A percentile compares a stretch with the other conserved stretches of the same genome.
Conservation (phyloP, 345 rosid species). For the Diplotaxis tenuifolia region DNA sequence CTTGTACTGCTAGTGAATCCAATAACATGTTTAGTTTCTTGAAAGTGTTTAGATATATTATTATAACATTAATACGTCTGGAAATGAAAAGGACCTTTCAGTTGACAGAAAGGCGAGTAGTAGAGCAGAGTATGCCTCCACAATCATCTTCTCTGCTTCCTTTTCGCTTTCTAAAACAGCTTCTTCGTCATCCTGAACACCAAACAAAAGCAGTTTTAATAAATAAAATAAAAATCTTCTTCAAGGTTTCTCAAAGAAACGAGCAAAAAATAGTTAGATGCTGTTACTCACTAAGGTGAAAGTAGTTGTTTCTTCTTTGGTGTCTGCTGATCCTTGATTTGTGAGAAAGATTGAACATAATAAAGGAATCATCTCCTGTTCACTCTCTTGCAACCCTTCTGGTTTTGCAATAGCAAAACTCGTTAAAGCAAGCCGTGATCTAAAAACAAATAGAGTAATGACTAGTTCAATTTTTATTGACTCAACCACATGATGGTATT, state of each 20-base stretch:
- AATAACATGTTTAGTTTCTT: constrained; percentile 17
- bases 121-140: constrained; percentile 94
- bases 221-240: neutral
- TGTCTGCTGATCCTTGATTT: constrained; percentile 63
- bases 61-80: neutral
- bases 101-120: constrained; percentile 96
- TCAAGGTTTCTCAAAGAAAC: neutral
- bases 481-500: neutral
- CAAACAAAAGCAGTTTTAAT: neutral
- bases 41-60: constrained; percentile 14
- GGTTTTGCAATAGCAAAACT: constrained; percentile 54
- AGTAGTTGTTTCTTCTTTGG: constrained; percentile 53
- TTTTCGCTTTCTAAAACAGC: constrained; percentile 85
- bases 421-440: constrained; percentile 77
- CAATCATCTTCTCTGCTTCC: constrained; percentile 97
- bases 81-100: constrained; percentile 56
- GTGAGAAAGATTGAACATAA: constrained; percentile 85
- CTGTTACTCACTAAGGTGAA: constrained; percentile 62
- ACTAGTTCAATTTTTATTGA: neutral
- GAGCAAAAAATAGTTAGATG: constrained; percentile 20
- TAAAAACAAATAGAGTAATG: constrained; percentile 23
- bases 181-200: constrained; percentile 70
- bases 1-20: constrained; percentile 53
- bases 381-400: constrained; percentile 49
- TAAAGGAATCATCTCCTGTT: constrained; percentile 62